Evolutionary conservation across 73 alveolate genomes (phyloP).

Genomic region (Loxodes magnus): DNA sequence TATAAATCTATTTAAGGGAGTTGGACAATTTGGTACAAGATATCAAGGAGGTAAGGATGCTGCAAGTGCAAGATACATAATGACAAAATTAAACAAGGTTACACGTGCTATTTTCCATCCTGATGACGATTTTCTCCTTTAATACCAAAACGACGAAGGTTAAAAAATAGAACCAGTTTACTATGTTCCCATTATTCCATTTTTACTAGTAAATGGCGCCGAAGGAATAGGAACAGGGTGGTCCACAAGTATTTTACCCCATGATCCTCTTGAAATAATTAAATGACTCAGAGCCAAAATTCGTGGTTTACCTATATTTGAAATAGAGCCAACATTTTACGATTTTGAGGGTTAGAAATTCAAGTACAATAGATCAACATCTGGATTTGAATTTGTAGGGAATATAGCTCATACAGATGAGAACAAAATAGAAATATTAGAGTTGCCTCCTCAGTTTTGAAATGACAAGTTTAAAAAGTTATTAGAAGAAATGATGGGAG

Average conservation of each 20-base stretch:
- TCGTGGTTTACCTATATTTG: constrained; percentile 46
- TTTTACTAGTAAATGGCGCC: constrained; percentile 94
- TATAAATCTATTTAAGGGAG: constrained; percentile 82
- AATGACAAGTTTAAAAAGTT: constrained; percentile 86
- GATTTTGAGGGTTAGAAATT: constrained; percentile 86
- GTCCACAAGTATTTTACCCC: constrained; percentile 87
- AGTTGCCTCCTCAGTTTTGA: constrained; percentile 92
- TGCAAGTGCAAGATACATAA: constrained; percentile 99
- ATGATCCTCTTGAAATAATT: constrained; percentile 93
- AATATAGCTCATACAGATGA: constrained; percentile 56
- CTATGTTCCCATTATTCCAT: constrained; percentile 97
- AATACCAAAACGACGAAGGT: constrained; percentile 97
- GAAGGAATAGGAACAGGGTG: constrained; percentile 99
- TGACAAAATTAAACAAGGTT: constrained; percentile 79
- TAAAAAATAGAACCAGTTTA: constrained; percentile 98
- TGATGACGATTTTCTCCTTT: constrained; percentile 92
- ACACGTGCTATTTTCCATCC: constrained; percentile 85
- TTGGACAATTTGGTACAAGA: constrained; percentile 98
- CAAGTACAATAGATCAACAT: constrained; percentile 47
- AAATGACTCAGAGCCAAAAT: constrained; percentile 63
- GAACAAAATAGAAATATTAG: constrained; percentile 73
- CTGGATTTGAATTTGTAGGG: constrained; percentile 67
- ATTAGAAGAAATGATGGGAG: constrained; percentile 64
- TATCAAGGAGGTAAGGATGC: constrained; percentile 98
- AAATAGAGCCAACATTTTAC: constrained; percentile 52